Conservation (phyloP, 768 basidiomycete species). For the Tricholoma hemisulphureum region DNA sequence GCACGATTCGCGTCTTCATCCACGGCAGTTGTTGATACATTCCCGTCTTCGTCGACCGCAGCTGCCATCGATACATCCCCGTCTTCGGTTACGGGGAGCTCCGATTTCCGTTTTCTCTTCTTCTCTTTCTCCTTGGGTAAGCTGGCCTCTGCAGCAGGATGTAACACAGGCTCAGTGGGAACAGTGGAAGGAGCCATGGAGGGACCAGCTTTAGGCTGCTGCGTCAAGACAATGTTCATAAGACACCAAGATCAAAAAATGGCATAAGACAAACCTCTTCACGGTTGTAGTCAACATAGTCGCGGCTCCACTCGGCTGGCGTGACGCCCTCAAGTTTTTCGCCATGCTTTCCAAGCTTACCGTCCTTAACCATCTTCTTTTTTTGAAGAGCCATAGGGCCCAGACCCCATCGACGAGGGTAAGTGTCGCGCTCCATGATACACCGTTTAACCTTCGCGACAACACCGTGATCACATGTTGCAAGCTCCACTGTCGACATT, state of each 20-base stretch:
- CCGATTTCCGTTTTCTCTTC: conserved; percentile 83
- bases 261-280: conserved; percentile 40
- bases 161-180: conserved; percentile 18
- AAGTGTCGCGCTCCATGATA: conserved; percentile 99
- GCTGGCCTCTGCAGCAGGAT: conserved; percentile 25
- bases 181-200: conserved; percentile 20
- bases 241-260: conserved; percentile 5
- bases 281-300: conserved; percentile 91
- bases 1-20: conserved; percentile 48
- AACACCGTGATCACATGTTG: conserved; percentile 97
- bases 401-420: conserved; percentile 96
- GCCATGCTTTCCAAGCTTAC: conserved; percentile 93
- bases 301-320: conserved; percentile 85
- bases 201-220: conserved; percentile 38
- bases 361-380: conserved; percentile 98
- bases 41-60: conserved; percentile 25
- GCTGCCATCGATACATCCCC: conserved; percentile 26
- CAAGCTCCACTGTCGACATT: conserved; percentile 98
- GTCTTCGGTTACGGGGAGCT: conserved; percentile 35
- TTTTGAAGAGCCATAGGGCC: conserved; percentile 97
- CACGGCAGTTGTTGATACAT: conserved; percentile 34
- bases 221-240: conserved; percentile 7
- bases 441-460: conserved; percentile 99
- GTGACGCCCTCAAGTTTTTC: conserved; percentile 86
- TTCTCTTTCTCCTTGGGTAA: conserved; percentile 65